These are phyloP conservation scores for Brasilioporus rufonigricans DNA, from an alignment of 768 basidiomycete species.

Conservation along the genomic window DNA sequence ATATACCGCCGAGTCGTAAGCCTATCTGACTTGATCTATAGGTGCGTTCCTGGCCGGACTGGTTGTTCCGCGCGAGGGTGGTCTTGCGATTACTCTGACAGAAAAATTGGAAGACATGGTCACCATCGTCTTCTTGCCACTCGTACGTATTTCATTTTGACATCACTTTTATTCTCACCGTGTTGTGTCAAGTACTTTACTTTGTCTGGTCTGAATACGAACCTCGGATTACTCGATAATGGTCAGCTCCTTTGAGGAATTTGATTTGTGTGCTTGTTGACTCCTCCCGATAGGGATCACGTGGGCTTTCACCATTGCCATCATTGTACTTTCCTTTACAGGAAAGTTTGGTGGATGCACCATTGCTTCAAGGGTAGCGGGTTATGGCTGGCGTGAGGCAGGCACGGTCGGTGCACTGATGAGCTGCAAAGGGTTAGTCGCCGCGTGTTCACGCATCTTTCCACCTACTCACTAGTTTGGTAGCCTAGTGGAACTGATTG, in stretches of 20 bases:
- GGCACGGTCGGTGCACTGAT: constrained; percentile 87
- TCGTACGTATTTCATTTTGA: constrained; percentile 41
- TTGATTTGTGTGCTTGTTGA: not conserved
- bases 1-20: not conserved
- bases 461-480: constrained; percentile 1
- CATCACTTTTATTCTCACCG: not conserved
- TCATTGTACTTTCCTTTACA: constrained; percentile 71
- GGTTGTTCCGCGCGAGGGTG: constrained; percentile 84
- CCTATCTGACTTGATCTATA: constrained; percentile 20
- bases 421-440: constrained; percentile 92
- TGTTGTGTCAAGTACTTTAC: constrained; percentile 75
- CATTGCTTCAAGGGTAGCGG: constrained; percentile 59
- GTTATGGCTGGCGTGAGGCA: constrained; percentile 79
- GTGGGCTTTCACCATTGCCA: constrained; percentile 87
- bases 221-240: constrained; percentile 79
- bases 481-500: constrained; percentile 89
- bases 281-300: constrained; percentile 50
- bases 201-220: constrained; percentile 83
- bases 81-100: constrained; percentile 81
- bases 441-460: not conserved
- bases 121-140: constrained; percentile 81
- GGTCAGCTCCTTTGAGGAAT: constrained; percentile 39
- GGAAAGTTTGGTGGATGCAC: constrained; percentile 91
- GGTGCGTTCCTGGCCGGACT: constrained; percentile 81
- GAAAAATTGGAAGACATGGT: constrained; percentile 98